Evolutionary conservation across 2,329 filamentous ascomycete genomes (phyloP), one percentile per base, ranked within the genome.

Genomic region (Botrytis squamosa): DNA sequence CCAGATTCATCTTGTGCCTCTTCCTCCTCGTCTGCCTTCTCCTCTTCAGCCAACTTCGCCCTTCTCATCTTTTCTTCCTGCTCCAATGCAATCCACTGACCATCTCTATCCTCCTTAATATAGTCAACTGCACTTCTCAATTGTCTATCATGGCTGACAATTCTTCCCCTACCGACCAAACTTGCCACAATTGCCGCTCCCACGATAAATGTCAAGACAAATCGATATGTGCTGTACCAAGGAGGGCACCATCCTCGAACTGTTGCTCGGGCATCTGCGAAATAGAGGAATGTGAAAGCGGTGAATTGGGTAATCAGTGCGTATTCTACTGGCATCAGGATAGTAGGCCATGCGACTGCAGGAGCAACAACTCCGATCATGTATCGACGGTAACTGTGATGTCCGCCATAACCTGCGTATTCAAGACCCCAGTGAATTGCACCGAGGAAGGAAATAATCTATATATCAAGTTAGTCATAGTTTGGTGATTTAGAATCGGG

Each of bases 351-450:
- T 65, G 95, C 95, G 36, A 96, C 84, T 64, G 92, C 89, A 1
- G 95, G 91, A 9, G 94, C 91, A 64, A 93, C 81, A 22, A 97
- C 89, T 78, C 95, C 95, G 77, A 94, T 89, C n/a, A 89, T 89
- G 82, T 97, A 98, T 76, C 95, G 92, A 78, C 89, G 90, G 78
- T 92, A 93, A 71, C 93, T 92, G 73, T 92, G 91, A 75, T 87
- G 79, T 80, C 88, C 83, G 83, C 91, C 84, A 82, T 86, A 91
- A 85, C 88, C 88, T 69, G 92, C 92, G 82, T 91, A 97, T 83
- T 97, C 94, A 29, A 97, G 86, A 73, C 95, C 95, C 95, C 89
- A 98, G 83, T 98, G 95, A 79, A 97, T 91, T 49, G 95, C 95
- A 63, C 95, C 95, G 1, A 98, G 88, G 86, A 97, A 98, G 42